These are phyloP conservation scores for Aechmea fasciata DNA, from an alignment of 176 grass and related monocot genomes.

Conservation along the genomic window DNA sequence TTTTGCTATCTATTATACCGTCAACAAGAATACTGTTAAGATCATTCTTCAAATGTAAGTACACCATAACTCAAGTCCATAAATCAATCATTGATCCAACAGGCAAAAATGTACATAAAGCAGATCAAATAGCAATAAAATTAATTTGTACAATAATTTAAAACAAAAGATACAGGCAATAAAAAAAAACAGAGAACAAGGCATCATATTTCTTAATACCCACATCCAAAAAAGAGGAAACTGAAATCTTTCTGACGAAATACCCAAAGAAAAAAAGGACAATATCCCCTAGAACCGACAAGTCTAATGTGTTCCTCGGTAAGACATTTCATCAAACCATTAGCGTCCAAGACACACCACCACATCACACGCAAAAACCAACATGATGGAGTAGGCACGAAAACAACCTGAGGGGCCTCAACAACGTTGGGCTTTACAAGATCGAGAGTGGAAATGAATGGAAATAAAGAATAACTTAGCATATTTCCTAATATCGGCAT, in stretches of 20 bases:
- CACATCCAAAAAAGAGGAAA: constrained; percentile 2
- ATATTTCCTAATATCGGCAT: not conserved
- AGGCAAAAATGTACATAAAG: not conserved
- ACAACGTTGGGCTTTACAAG: too few relatives aligned
- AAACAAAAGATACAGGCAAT: not conserved
- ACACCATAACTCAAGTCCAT: not conserved
- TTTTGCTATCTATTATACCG: not conserved
- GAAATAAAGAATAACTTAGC: not conserved
- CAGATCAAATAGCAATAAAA: not conserved
- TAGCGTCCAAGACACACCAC: constrained; percentile 10
- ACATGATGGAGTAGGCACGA: not conserved
- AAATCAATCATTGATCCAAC: not conserved
- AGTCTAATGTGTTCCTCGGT: not conserved
- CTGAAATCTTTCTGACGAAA: not conserved
- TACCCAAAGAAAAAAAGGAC: not conserved
- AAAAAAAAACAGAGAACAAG: not conserved
- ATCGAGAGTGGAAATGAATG: not conserved
- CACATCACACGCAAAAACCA: not conserved
- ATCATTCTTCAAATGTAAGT: not conserved
- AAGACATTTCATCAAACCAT: constrained; percentile 12
- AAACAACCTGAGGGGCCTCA: not conserved
- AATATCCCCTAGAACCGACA: not conserved
- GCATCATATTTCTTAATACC: not conserved
- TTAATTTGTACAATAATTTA: not conserved
- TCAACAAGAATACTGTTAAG: not conserved